These are phyloP conservation scores for Warburgia ugandensis DNA, from an alignment of 164 flowering plant species.

Conservation along the genomic window DNA sequence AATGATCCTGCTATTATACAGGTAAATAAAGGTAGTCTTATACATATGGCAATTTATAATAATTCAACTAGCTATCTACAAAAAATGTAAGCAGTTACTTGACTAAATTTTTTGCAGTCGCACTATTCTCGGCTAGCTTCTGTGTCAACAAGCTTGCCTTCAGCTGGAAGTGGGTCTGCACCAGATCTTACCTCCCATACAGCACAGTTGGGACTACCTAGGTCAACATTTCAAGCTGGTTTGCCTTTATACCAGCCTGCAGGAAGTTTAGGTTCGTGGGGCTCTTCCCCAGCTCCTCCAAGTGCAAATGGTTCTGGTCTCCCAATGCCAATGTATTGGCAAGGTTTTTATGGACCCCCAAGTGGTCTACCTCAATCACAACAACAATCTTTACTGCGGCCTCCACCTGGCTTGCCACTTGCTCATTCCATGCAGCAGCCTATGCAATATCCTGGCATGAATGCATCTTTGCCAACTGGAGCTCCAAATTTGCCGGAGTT, in stretches of 20 bases:
- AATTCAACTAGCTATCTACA: no score
- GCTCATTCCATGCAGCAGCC: constrained; percentile 71
- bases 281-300: constrained; percentile 58
- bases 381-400: constrained; percentile 67
- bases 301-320: constrained; percentile 53
- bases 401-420: constrained; percentile 65
- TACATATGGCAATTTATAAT: no score
- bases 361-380: constrained; percentile 52
- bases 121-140: constrained; percentile 64
- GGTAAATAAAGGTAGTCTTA: constrained; percentile 26
- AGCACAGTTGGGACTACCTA: constrained; percentile 46
- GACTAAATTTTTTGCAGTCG: constrained; percentile 51
- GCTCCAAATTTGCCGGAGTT: constrained; percentile 37
- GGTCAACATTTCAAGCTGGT: constrained; percentile 62
- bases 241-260: constrained; percentile 81
- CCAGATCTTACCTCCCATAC: constrained; percentile 44
- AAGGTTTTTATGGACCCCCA: constrained; percentile 66
- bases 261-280: constrained; percentile 62
- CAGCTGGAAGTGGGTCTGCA: constrained; percentile 40
- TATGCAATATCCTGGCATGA: constrained; percentile 57
- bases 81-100: no score
- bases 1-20: constrained; percentile 91
- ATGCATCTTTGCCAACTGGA: constrained; percentile 36
- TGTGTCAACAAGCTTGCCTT: constrained; percentile 49
- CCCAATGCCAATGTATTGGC: constrained; percentile 87